These are phyloP conservation scores for Kwoniella newhampshirensis DNA, from an alignment of 768 basidiomycete species.

Conservation along the genomic window DNA sequence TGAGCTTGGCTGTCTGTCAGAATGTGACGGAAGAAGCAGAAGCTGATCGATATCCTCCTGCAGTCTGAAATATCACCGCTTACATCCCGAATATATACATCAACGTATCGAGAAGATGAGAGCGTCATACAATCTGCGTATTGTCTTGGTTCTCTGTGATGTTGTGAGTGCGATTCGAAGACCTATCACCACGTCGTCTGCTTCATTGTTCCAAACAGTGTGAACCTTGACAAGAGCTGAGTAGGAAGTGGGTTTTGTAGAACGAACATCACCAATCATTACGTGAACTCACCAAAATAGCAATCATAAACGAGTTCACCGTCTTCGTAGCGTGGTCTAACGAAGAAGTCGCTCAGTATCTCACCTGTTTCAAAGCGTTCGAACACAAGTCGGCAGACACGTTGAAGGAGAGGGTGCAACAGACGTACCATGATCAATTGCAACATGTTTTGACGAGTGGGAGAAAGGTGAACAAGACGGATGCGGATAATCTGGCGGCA, in stretches of 20 bases:
- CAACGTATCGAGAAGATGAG: slow-evolving; percentile 84
- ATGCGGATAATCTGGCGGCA: slow-evolving; percentile 84
- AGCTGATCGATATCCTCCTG: background rate
- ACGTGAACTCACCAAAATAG: slow-evolving; percentile 87
- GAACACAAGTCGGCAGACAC: slow-evolving; percentile 90
- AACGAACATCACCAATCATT: slow-evolving; percentile 88
- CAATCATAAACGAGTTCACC: slow-evolving; percentile 89
- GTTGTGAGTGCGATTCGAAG: slow-evolving; percentile 62
- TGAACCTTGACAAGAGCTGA: background rate
- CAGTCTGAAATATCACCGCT: slow-evolving; percentile 88
- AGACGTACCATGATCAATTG: slow-evolving; percentile 77
- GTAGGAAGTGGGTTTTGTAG: no score
- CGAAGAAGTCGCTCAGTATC: slow-evolving; percentile 90
- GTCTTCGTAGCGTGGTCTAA: slow-evolving; percentile 88
- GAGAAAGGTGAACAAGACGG: slow-evolving; percentile 94
- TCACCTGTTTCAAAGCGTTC: slow-evolving; percentile 85
- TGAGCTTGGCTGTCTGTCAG: slow-evolving; percentile 38
- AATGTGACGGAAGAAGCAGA: slow-evolving; percentile 11
- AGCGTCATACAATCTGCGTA: slow-evolving; percentile 73
- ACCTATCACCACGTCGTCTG: background rate
- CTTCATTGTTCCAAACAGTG: slow-evolving; percentile 25
- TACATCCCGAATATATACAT: slow-evolving; percentile 97
- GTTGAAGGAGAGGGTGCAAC: slow-evolving; percentile 88
- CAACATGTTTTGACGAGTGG: slow-evolving; percentile 82
- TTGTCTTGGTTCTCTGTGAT: slow-evolving; percentile 87